Evolutionary conservation across 2,329 filamentous ascomycete genomes (phyloP), one percentile per base, ranked within the genome.

Genomic region (Gnomoniopsis sp.): DNA sequence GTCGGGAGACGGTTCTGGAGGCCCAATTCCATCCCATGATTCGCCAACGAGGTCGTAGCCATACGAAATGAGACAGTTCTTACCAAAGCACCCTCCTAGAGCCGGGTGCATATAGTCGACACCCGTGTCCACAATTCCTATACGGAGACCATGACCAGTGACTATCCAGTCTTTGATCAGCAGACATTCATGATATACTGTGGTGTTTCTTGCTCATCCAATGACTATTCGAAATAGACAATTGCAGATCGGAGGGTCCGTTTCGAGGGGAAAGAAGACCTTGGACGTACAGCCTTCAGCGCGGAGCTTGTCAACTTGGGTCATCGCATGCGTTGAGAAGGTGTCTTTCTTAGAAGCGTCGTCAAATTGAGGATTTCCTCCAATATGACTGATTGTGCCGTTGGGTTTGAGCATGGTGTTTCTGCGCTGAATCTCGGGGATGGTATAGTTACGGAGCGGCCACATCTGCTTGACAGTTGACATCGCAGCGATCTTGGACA

Each of bases 41-140:
- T 79, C 75, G 4, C 77, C 78, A 8, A 76, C 71, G 53, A 82
- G 71, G 56, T 82, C 79, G 58, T 74, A 77, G 2, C 80, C 80
- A 59, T 74, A 74, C 7, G 72, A 70, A 14, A 83, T 73, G 30
- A 79, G 70, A 62, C 74, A 81, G 0, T 77, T 79, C 17, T 71
- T 64, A 2, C 81, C 81, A 60, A 82, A 83, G 53, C 79, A 78
- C 3, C 79, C 79, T 14, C 81, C 81, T 1, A 84, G 74, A 8
- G 78, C 77, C 14, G 79, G 78, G 59, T 80, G 79, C 10, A 66
- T 72, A 65, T 82, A 82, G 64, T 83, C 80, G 26, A 82, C 69
- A 4, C 68, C 67, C 0, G 65, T 67, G 59, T 78, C 74, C 48
- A 79, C 68, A 33, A 80, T 67, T 6, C 70, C 77, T 19, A 81